Evolutionary conservation across 2,329 filamentous ascomycete species (phyloP).

Genomic region (Aspergillus transmontanensis): DNA sequence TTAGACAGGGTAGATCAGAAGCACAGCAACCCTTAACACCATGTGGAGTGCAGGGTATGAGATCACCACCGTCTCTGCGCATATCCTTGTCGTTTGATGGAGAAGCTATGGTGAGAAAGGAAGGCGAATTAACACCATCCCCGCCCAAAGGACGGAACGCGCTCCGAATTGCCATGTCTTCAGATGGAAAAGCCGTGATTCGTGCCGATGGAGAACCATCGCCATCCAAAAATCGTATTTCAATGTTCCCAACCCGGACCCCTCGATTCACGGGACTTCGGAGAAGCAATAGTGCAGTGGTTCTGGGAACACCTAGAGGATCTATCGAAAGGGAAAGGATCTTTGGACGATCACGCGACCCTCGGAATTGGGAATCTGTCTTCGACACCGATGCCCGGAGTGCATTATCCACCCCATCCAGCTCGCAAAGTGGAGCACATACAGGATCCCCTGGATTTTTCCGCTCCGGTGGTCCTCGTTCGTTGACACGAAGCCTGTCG

Average conservation of each 20-base stretch:
- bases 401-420: constrained; percentile 76
- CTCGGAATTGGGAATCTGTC: constrained; percentile 87
- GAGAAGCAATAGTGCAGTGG: constrained; percentile 71
- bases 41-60: constrained; percentile 24
- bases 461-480: constrained; percentile 66
- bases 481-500: constrained; percentile 51
- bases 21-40: constrained; percentile 17
- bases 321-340: constrained; percentile 54
- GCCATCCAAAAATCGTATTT: constrained; percentile 58
- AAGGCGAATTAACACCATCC: constrained; percentile 44
- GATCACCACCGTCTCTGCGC: constrained; percentile 42
- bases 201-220: constrained; percentile 72
- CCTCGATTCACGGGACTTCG: constrained; percentile 60
- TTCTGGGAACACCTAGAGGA: constrained; percentile 60
- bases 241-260: constrained; percentile 50
- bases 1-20: constrained; percentile 21
- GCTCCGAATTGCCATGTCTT: constrained; percentile 77
- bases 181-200: constrained; percentile 89
- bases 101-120: constrained; percentile 40
- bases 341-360: constrained; percentile 80
- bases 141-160: constrained; percentile 48
- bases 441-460: constrained; percentile 80
- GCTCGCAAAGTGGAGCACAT: constrained; percentile 66
- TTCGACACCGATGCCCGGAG: constrained; percentile 79
- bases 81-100: constrained; percentile 47